Conservation (phyloP, 2,329 filamentous ascomycete species). For the Fusarium redolens region DNA sequence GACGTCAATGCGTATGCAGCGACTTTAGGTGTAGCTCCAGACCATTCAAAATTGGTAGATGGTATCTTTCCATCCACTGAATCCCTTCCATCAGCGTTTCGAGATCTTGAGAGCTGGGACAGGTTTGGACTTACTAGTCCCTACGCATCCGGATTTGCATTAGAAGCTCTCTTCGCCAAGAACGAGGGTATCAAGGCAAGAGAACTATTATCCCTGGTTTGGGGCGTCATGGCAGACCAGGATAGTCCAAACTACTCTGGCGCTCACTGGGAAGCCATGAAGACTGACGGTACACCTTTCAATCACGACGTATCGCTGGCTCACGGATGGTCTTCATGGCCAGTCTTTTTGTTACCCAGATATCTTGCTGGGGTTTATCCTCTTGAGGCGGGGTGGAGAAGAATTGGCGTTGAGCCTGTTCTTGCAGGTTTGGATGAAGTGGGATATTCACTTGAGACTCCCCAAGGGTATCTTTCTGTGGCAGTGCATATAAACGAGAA, state of each 20-base stretch:
- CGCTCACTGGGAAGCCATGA: conserved; percentile 2
- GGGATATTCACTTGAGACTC: neutral
- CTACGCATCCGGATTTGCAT: neutral
- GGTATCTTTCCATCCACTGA: neutral
- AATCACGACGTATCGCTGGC: neutral
- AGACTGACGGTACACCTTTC: neutral
- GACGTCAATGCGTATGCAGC: neutral
- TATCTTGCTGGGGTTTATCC: conserved; percentile 7
- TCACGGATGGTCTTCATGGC: conserved; percentile 14
- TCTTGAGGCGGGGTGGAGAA: neutral
- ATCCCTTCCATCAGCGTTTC: neutral
- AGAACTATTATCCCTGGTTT: neutral
- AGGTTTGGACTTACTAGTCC: neutral
- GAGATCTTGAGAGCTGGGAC: neutral
- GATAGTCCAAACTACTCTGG: neutral
- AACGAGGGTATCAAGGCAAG: neutral
- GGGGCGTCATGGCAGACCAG: neutral
- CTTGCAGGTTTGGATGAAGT: neutral
- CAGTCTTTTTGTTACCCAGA: neutral
- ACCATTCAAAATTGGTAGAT: neutral
- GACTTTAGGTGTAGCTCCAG: neutral
- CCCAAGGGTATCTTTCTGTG: fast-evolving
- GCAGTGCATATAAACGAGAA: fast-evolving
- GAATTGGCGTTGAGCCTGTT: neutral
- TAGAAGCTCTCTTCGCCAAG: neutral